Conservation (phyloP, 257 asterid species). For the Paraleonurus japonicus region DNA sequence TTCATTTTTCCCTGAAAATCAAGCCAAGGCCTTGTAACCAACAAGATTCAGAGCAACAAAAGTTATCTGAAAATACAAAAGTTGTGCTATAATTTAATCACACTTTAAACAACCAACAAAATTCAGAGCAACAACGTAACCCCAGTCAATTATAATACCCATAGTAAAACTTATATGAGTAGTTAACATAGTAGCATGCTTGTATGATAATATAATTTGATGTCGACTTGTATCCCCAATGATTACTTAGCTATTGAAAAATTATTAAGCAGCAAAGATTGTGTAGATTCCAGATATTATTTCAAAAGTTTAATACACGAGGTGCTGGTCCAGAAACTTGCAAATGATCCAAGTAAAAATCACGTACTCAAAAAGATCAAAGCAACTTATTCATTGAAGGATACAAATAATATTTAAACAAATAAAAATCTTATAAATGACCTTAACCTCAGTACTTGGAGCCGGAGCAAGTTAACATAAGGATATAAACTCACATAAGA, state of each 20-base stretch:
- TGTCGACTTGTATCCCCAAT: not conserved
- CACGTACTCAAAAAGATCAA: not conserved
- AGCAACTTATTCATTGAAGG: not conserved
- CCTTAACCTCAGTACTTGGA: not conserved
- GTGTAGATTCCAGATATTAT: not conserved
- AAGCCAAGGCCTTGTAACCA: too few relatives aligned
- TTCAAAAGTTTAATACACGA: not conserved
- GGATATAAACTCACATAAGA: slow-evolving; percentile 1
- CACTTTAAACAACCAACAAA: not conserved
- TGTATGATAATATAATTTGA: not conserved
- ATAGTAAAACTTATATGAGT: not conserved
- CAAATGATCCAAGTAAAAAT: not conserved
- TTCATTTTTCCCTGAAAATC: too few relatives aligned
- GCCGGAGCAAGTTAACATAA: slow-evolving; percentile 6
- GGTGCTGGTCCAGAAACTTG: slow-evolving; percentile 1
- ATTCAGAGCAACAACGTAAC: not conserved
- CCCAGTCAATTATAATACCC: not conserved
- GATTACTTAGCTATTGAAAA: not conserved
- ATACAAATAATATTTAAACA: not conserved
- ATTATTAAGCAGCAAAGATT: slow-evolving; percentile 6
- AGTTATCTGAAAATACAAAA: not conserved
- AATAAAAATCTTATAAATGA: not conserved
- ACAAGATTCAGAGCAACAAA: too few relatives aligned
- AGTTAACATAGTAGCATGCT: not conserved
- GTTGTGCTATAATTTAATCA: not conserved